Evolutionary conservation across 2,329 filamentous ascomycete species (phyloP), one percentile per base, ranked within the genome.

Genomic region (Calonectria fujianensis): DNA sequence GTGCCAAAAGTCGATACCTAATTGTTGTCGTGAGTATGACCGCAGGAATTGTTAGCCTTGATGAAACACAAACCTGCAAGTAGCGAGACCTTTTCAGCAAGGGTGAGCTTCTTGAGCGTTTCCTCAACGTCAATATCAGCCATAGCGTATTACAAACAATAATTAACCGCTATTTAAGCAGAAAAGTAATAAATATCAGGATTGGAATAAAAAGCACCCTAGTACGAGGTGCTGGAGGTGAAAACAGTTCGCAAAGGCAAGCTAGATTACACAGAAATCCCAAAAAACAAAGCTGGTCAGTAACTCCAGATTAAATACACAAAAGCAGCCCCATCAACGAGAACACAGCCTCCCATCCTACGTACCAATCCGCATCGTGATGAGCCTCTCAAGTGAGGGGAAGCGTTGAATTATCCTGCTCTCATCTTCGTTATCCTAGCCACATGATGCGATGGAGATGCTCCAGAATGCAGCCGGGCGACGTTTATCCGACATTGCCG

Each of bases 1-100:
- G 80, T 94, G 91, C 93, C 93, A 94, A 80, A 94, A 94, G 84
- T 94, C 93, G 77, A 90, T 88, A 72, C 91, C 91, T 90, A 71
- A 8, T 27, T 3, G 29, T 7, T 35, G 1, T 9, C 35, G 63
- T 71, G 8, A 69, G 20, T 11, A 70, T 9, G 29, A 39, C 20
- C 14, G 24, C 63, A 35, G 13, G 32, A 32, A 11, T 71, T 18
- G 8, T 6, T 29, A 24, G 24, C 10, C 24, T 63, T 45, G 14
- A 20, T 18, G 24, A 64, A 57, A 45, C 31, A 72, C 84, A 68
- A 75, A 89, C 88, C 89, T 61, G 89, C 86, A 66, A 91, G 84
- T 54, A 91, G 84, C 52, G 89, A 88, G 64, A 90, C 86, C 81
- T 91, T 91, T 79, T 91, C 89, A 6, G 83, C 81, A 64, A 88